These are phyloP conservation scores for Xerocomellus chrysenteron DNA, from an alignment of 768 basidiomycete species.

Conservation along the genomic window DNA sequence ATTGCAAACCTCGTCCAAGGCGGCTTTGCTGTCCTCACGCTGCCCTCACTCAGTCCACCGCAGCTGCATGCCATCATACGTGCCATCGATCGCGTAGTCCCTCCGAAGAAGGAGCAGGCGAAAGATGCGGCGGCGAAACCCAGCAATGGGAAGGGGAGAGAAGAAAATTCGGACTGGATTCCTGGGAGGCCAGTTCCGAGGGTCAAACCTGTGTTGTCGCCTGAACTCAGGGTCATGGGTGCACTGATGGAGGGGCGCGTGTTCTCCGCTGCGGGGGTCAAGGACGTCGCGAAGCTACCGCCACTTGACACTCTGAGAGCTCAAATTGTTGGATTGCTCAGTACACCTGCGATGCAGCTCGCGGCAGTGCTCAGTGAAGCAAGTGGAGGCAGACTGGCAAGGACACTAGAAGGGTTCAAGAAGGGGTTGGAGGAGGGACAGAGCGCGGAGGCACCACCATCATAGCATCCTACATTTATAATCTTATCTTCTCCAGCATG, in stretches of 20 bases:
- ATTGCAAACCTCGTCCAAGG: slow-evolving; percentile 61
- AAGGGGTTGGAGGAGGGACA: slow-evolving; percentile 58
- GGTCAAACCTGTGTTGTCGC: slow-evolving; percentile 51
- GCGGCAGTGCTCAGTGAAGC: slow-evolving; percentile 69
- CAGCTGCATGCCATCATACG: slow-evolving; percentile 66
- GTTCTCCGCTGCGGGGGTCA: slow-evolving; percentile 57
- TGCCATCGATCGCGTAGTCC: slow-evolving; percentile 64
- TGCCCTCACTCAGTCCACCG: slow-evolving; percentile 70
- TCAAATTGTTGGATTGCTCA: slow-evolving; percentile 84
- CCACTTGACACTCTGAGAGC: slow-evolving; percentile 73
- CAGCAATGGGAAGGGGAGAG: slow-evolving; percentile 44
- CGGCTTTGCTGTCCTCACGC: slow-evolving; percentile 61
- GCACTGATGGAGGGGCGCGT: slow-evolving; percentile 77
- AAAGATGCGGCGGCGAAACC: slow-evolving; percentile 49
- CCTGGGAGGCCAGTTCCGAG: slow-evolving; percentile 71
- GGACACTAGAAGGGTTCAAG: slow-evolving; percentile 76
- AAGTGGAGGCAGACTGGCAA: slow-evolving; percentile 62
- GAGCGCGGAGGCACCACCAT: slow-evolving; percentile 16
- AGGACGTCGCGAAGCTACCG: slow-evolving; percentile 70
- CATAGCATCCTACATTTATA: slow-evolving; percentile 19
- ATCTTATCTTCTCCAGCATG: background rate
- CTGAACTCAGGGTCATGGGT: slow-evolving; percentile 72
- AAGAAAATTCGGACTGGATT: slow-evolving; percentile 58
- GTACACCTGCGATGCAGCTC: slow-evolving; percentile 70
- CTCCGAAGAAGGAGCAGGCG: slow-evolving; percentile 54